phyloP scores from a whole-genome alignment of 371 early-diverging fungal species.

The Actinomucor elegans region DNA sequence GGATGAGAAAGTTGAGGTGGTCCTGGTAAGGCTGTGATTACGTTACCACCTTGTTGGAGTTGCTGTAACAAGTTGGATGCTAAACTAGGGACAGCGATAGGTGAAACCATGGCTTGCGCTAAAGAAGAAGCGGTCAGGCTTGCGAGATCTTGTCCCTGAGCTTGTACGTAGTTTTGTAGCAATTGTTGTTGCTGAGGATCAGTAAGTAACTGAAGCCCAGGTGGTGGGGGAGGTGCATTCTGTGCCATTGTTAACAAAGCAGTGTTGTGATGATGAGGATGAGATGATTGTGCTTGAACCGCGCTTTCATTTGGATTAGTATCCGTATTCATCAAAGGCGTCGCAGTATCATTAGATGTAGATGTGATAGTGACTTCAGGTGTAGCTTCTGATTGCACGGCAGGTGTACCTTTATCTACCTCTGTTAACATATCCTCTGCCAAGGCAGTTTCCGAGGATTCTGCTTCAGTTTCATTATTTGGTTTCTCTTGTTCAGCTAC shows the following conservation, averaged over 20 bases:
- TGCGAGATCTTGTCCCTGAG: conserved; percentile 44
- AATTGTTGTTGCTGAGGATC: conserved; percentile 43
- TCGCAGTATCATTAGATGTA: neutral
- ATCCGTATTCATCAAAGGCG: neutral
- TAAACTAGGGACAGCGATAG: conserved; percentile 42
- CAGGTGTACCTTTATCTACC: no score
- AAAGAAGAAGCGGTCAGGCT: conserved; percentile 48
- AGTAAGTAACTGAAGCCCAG: conserved; percentile 26
- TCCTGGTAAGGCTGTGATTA: conserved; percentile 48
- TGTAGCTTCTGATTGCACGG: no score
- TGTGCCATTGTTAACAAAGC: neutral
- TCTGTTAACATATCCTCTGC: no score
- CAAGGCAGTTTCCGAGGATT: no score
- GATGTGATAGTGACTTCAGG: neutral
- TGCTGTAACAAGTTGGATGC: conserved; percentile 37
- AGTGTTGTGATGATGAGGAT: conserved; percentile 5
- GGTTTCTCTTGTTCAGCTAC: neutral
- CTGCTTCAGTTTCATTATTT: neutral
- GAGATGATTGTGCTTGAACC: neutral
- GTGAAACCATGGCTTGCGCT: conserved; percentile 54
- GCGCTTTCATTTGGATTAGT: neutral
- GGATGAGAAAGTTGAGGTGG: conserved; percentile 33
- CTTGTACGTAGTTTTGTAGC: conserved; percentile 43
- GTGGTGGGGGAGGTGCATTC: conserved; percentile 19
- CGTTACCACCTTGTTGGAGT: conserved; percentile 36